A percentile compares a stretch with the other conserved stretches of the same genome.
phyloP scores from a whole-genome alignment of 2,329 filamentous ascomycete genomes.

The Penicillium sp. region DNA sequence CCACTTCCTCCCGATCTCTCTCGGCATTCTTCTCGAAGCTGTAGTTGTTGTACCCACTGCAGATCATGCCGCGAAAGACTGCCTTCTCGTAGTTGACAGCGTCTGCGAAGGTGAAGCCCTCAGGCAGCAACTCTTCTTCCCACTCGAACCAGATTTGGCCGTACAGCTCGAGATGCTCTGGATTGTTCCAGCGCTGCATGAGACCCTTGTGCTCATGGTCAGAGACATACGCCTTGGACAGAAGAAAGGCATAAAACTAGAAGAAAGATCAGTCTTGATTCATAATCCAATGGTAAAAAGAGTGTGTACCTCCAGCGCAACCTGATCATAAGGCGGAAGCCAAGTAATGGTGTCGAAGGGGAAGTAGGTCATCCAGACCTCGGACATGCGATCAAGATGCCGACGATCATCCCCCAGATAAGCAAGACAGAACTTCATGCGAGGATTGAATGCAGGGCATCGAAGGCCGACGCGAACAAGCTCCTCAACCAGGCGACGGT shows the following conservation, averaged over 20 bases:
- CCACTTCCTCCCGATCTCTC: too few relatives aligned
- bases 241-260: slow-evolving; percentile 10
- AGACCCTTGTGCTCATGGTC: slow-evolving; percentile 3
- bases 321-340: slow-evolving; percentile 18
- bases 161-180: not conserved
- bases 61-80: not conserved
- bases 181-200: not conserved
- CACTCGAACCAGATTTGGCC: slow-evolving; percentile 11
- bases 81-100: not conserved
- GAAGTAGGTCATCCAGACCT: slow-evolving; percentile 20
- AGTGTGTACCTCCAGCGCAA: slow-evolving; percentile 24
- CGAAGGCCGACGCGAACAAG: slow-evolving; percentile 38
- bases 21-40: too few relatives aligned
- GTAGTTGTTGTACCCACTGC: too few relatives aligned
- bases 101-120: not conserved
- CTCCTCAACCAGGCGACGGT: slow-evolving; percentile 35
- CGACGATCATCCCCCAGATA: not conserved
- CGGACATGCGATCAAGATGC: not conserved
- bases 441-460: slow-evolving; percentile 42
- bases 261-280: slow-evolving; percentile 2
- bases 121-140: not conserved
- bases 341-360: slow-evolving; percentile 37
- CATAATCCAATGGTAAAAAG: not conserved
- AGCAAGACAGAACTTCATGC: slow-evolving; percentile 33
- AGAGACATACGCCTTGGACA: slow-evolving; percentile 1